Percentiles rank a stretch among this genome's conserved stretches.
Conservation (phyloP, 2,329 filamentous ascomycete genomes). For the Trichoderma koningiopsis region DNA sequence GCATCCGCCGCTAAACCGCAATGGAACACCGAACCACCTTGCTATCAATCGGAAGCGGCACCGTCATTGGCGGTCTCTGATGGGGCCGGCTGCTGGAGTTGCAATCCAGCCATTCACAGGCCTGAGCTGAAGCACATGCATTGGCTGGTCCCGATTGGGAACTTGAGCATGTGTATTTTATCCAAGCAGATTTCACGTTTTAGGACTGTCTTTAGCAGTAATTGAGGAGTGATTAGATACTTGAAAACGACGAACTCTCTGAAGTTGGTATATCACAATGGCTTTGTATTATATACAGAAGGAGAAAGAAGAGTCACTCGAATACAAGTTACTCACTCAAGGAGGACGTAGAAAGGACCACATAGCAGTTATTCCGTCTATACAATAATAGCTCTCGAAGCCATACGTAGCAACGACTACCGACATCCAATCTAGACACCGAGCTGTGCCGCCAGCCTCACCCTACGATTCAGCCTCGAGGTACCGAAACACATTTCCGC, state of each 20-base stretch:
- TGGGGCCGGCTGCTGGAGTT: not conserved
- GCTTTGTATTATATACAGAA: not conserved
- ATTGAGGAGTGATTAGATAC: too few relatives aligned
- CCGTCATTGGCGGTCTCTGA: constrained; percentile 8
- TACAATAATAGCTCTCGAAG: not conserved
- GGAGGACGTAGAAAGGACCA: not conserved
- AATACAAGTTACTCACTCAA: not conserved
- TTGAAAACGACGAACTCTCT: not conserved
- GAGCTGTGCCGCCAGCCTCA: not conserved
- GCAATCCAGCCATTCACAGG: constrained; percentile 22
- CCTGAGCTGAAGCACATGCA: constrained; percentile 23
- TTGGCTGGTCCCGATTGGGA: not conserved
- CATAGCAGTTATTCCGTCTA: not conserved
- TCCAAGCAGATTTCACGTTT: not conserved
- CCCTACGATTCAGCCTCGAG: not conserved
- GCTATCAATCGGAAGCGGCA: not conserved
- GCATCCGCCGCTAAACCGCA: constrained; percentile 21
- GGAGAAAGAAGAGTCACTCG: not conserved
- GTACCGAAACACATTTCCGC: not conserved
- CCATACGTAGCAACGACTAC: not conserved
- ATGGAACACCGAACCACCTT: constrained; percentile 23
- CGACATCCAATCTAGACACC: constrained; percentile 13
- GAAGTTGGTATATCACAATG: not conserved
- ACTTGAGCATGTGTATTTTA: constrained; percentile 1
- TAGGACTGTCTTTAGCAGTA: not conserved